A percentile compares a stretch with the other conserved stretches of the same genome.
Evolutionary conservation across 805 yeast species (phyloP).

Genomic region (Candida insectalens): DNA sequence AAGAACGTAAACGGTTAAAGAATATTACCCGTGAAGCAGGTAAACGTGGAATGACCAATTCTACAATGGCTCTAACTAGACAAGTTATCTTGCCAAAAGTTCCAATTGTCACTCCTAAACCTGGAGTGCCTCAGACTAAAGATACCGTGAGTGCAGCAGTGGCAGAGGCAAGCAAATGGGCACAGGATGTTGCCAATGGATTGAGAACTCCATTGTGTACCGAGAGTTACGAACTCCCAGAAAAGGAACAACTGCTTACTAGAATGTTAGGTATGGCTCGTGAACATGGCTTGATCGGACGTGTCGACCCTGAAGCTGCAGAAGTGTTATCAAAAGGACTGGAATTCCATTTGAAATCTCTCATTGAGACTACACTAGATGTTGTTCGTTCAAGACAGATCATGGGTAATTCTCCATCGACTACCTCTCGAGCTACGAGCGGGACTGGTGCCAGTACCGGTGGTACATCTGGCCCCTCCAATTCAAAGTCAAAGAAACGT

Average conservation of each 20-base stretch:
- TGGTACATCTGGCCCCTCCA: neutral
- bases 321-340: conserved; percentile 73
- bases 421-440: conserved; percentile 14
- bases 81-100: conserved; percentile 73
- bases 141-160: conserved; percentile 3
- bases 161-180: conserved; percentile 64
- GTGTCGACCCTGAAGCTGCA: conserved; percentile 66
- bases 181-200: conserved; percentile 84
- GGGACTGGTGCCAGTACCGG: neutral
- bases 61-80: conserved; percentile 59
- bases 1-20: conserved; percentile 79
- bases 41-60: conserved; percentile 62
- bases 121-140: conserved; percentile 1
- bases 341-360: conserved; percentile 66
- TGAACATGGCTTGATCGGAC: conserved; percentile 83
- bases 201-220: conserved; percentile 72
- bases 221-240: conserved; percentile 78
- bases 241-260: conserved; percentile 53
- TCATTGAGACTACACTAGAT: conserved; percentile 69
- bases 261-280: conserved; percentile 76
- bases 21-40: conserved; percentile 77
- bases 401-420: conserved; percentile 23
- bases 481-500: conserved; percentile 6
- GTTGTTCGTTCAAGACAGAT: conserved; percentile 43
- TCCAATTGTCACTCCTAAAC: conserved; percentile 37